Base-by-base conservation (phyloP, 2,329 filamentous ascomycete species). In the Fusarium longipes region DNA sequence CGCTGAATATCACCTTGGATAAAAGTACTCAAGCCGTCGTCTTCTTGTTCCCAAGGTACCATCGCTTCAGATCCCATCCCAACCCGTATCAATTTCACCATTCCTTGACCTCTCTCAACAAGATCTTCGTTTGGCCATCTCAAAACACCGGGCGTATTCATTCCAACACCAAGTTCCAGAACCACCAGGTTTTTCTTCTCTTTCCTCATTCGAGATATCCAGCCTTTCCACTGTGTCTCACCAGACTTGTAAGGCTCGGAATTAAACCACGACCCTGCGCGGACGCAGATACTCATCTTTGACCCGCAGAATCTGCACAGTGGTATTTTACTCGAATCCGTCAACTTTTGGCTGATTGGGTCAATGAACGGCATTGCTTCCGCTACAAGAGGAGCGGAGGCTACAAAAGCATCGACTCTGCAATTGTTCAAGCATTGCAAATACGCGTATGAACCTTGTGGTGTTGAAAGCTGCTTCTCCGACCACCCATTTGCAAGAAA, bases 51-150 rank as follows among this genome's bases (percentile, higher is more conserved):
- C 51, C 58, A 70, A 3, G 70, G 54, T 0, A 72, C 70, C n/a
- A 69, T 59, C 12, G 65, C 62, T 17, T 73, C 70, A 2, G 51
- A 17, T 0, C 71, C 71, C 6, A 73, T 8, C 1, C 71, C 70
- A 8, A 71, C 18, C 0, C 71, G 58, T 15, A 73, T 47, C 3
- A 72, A 39, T 33, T 57, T 71, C 1, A 72, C 56, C 11, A 57
- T 33, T 2, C 71, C 71, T 2, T 49, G 35, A 1, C 54, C 50
- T 14, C 48, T 35, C 17, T 29, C 54, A 1, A 67, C 63, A 4
- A 73, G n/a, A 45, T 73, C 58, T 22, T 71, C 71, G 9, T 73
- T 70, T 0, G 70, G 71, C 71, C 71, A 73, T 3, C 71, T 25
- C 1, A 71, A 40, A 4, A 72, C 71, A 0, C 71, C 70, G 0